Evolutionary conservation across 1,284 basidiomycete genomes (phyloP).

Genomic region (Ustilago sp.): DNA sequence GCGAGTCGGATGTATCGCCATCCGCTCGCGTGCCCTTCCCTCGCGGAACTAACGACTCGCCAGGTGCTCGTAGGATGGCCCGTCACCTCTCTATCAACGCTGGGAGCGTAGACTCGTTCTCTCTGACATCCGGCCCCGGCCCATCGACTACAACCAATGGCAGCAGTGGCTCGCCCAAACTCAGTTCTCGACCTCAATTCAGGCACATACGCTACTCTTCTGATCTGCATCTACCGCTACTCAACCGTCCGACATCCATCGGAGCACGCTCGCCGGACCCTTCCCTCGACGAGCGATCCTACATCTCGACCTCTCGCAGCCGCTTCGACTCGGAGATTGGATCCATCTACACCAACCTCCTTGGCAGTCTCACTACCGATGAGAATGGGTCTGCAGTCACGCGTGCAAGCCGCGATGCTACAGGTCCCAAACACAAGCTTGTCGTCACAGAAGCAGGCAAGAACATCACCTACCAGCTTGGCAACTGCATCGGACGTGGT

Average conservation of each 20-base stretch:
- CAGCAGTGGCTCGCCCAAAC: slow-evolving; percentile 39
- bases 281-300: slow-evolving; percentile 42
- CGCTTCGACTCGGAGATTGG: slow-evolving; percentile 60
- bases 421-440: slow-evolving; percentile 75
- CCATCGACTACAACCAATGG: slow-evolving; percentile 26
- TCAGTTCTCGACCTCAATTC: slow-evolving; percentile 39
- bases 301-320: slow-evolving; percentile 40
- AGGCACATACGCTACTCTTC: slow-evolving; percentile 63
- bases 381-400: slow-evolving; percentile 37
- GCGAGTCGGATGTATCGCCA: slow-evolving; percentile 26
- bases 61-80: slow-evolving; percentile 46
- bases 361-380: slow-evolving; percentile 53
- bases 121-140: slow-evolving; percentile 24
- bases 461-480: slow-evolving; percentile 77
- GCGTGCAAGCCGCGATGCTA: slow-evolving; percentile 39
- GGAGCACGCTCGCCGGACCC: slow-evolving; percentile 35
- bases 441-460: slow-evolving; percentile 85
- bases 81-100: slow-evolving; percentile 56
- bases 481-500: slow-evolving; percentile 91
- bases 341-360: slow-evolving; percentile 60
- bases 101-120: slow-evolving; percentile 27
- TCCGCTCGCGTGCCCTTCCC: slow-evolving; percentile 57
- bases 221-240: slow-evolving; percentile 51
- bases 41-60: slow-evolving; percentile 48
- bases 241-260: slow-evolving; percentile 21